These are phyloP conservation scores for Annulohypoxylon bovei DNA, from an alignment of 495 filamentous ascomycete species.

Conservation along the genomic window DNA sequence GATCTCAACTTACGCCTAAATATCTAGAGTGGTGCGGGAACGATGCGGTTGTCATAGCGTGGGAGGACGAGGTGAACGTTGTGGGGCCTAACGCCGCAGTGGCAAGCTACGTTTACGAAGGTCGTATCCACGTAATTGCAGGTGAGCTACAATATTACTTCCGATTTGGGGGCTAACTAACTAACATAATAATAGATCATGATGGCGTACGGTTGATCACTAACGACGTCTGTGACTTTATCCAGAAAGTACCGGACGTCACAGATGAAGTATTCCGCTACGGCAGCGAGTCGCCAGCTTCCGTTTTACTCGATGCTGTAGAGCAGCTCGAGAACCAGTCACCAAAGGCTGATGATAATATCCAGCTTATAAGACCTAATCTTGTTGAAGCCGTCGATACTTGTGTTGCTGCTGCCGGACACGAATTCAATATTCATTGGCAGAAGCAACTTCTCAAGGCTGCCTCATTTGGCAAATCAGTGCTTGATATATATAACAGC, in stretches of 20 bases:
- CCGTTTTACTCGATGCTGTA: slow-evolving; percentile 90
- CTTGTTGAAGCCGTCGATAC: slow-evolving; percentile 91
- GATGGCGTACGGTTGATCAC: slow-evolving; percentile 90
- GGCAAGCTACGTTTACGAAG: slow-evolving; percentile 89
- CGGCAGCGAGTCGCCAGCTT: slow-evolving; percentile 86
- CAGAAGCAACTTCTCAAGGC: slow-evolving; percentile 96
- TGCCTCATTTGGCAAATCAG: slow-evolving; percentile 96
- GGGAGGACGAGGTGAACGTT: slow-evolving; percentile 98
- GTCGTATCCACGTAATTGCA: slow-evolving; percentile 85
- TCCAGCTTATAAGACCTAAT: slow-evolving; percentile 86
- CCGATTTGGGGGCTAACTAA: slow-evolving; percentile 60
- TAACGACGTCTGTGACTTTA: slow-evolving; percentile 91
- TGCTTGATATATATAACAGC: slow-evolving; percentile 93
- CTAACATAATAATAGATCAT: slow-evolving; percentile 76
- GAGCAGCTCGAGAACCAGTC: slow-evolving; percentile 92
- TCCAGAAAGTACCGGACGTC: slow-evolving; percentile 90
- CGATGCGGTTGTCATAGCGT: slow-evolving; percentile 90
- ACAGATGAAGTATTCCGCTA: slow-evolving; percentile 89
- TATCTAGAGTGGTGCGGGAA: slow-evolving; percentile 96
- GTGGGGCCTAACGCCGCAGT: slow-evolving; percentile 84
- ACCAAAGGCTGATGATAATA: slow-evolving; percentile 96
- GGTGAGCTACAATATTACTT: slow-evolving; percentile 59
- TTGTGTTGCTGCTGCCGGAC: slow-evolving; percentile 82
- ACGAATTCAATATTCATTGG: slow-evolving; percentile 90
- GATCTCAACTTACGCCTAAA: slow-evolving; percentile 83